phyloP scores from a whole-genome alignment of 225 moss, liverwort and hornwort species.

The Marchantia paleacea region DNA sequence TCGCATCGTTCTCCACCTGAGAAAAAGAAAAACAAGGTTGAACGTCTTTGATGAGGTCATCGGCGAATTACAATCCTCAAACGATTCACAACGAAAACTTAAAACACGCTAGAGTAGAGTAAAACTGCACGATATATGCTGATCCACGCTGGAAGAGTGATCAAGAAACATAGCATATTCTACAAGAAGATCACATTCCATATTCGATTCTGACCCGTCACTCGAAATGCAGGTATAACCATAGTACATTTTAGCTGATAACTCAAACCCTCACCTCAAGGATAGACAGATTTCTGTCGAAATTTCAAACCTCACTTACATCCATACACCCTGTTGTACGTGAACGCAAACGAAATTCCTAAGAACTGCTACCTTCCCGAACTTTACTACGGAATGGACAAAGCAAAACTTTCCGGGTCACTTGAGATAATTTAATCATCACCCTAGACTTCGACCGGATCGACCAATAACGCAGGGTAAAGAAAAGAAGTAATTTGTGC shows the following conservation, averaged over 20 bases:
- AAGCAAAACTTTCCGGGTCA: neutral
- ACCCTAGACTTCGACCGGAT: neutral
- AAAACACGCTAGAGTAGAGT: too few relatives aligned
- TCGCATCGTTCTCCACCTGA: slow-evolving; percentile 53
- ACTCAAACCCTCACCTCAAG: neutral
- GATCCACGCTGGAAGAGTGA: too few relatives aligned
- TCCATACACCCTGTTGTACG: neutral
- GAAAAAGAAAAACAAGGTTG: neutral
- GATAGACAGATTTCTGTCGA: neutral
- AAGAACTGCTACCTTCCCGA: neutral
- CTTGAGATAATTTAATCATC: neutral
- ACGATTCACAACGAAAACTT: too few relatives aligned
- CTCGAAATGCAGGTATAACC: neutral
- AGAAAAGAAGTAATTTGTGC: neutral
- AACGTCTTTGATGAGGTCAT: neutral
- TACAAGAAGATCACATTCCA: neutral
- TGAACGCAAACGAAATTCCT: neutral
- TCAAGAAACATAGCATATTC: neutral
- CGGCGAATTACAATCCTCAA: too few relatives aligned
- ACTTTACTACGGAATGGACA: neutral
- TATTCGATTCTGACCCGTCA: neutral
- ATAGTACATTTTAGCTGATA: neutral
- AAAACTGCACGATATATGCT: too few relatives aligned
- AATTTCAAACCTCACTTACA: neutral
- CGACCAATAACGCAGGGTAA: neutral